A percentile compares a stretch with the other conserved stretches of the same genome.
Conservation (phyloP, 352 stramenopile species). For the Phytophthora pistaciae region DNA sequence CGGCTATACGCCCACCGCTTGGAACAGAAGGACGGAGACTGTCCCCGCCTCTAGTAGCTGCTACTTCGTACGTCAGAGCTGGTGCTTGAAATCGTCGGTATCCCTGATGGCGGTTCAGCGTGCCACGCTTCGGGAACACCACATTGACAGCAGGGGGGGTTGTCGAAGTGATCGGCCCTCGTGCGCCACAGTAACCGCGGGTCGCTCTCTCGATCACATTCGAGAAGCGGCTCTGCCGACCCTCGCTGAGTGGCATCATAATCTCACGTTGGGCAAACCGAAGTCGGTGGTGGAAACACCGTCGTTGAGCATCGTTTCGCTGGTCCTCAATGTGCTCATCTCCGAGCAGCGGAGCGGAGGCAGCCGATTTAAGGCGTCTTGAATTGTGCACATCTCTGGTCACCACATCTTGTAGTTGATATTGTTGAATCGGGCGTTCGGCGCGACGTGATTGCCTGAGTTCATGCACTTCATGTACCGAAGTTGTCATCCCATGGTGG, state of each 20-base stretch:
- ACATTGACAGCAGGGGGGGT: background rate
- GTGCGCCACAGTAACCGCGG: background rate
- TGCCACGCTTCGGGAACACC: conserved; percentile 4
- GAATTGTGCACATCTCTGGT: conserved; percentile 7
- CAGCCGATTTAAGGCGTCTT: background rate
- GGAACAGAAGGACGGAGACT: background rate
- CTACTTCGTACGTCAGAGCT: background rate
- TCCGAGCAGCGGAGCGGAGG: background rate
- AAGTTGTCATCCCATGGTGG: background rate
- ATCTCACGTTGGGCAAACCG: background rate
- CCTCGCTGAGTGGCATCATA: conserved; percentile 4
- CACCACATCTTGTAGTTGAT: conserved; percentile 8
- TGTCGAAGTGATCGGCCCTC: conserved; percentile 5
- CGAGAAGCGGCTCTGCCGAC: background rate
- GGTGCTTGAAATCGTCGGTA: conserved; percentile 3
- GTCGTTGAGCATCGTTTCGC: background rate
- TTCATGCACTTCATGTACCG: conserved; percentile 6
- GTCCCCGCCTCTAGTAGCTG: background rate
- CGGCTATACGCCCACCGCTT: background rate
- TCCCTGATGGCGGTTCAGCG: conserved; percentile 7
- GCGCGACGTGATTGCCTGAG: conserved; percentile 5
- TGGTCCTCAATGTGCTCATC: background rate
- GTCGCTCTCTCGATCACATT: conserved; percentile 7
- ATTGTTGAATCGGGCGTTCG: conserved; percentile 1
- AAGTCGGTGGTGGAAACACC: background rate